Evolutionary conservation across 495 filamentous ascomycete species (phyloP), one percentile per base, ranked within the genome.

Genomic region (Durotheca rogersii): DNA sequence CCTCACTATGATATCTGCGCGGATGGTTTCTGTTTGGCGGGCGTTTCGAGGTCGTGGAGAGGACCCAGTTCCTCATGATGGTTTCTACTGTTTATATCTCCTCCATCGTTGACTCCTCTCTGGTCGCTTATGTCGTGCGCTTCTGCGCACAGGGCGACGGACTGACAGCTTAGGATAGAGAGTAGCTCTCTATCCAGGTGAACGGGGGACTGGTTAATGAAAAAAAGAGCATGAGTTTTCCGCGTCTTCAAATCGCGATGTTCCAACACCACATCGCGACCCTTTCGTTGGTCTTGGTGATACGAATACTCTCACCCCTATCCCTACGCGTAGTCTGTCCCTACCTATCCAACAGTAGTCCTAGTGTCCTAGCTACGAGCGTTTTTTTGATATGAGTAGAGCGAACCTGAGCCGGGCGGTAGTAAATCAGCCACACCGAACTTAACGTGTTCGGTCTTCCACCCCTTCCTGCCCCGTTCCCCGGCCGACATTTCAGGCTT

Each of bases 171-270:
- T 41, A 25, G 20, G 35, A 4, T 40, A 44, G 41, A 37, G 31
- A 27, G 30, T 11, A 10, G 30, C 12, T 37, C 30, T 12, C 35
- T 53, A 41, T 35, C 47, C 41, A 41, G 46, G 50, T 29, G 50
- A 50, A 54, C n/a, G n/a, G n/a, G 50, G 41, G 41, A 37, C 41
- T 47, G 50, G 50, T 47, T 51, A 59, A 59, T 59, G 50, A 44
- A 54, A 50, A 58, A 59, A 32, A 37, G 23, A 27, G 23, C 45
- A 40, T 47, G 50, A 41, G 41, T 59, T 42, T 47, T 15, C 30
- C 40, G 39, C 41, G 41, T 38, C 39, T 27, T 59, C 30, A 27
- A 27, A 27, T 4, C 23, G 9, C 23, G 23, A 27, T 4, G 4
- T 27, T 27, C 23, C 23, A 27, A 27, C 4, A 27, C 23, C 9